phyloP scores from a whole-genome alignment of 1,139 yeast genomes.

The Debaryomyces sp. region DNA sequence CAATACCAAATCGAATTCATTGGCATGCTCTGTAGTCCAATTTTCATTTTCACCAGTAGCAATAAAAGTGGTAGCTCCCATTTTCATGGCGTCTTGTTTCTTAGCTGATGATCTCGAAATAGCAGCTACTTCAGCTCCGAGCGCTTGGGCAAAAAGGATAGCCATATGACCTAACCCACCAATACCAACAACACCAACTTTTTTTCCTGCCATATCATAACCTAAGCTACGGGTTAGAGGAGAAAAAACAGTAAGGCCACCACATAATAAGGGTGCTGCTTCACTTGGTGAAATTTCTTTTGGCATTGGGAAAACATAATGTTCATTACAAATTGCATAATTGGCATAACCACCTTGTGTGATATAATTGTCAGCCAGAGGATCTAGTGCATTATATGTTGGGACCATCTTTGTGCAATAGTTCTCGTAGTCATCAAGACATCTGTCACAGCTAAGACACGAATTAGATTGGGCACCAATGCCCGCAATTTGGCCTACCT shows the following conservation, averaged over 20 bases:
- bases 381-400: conserved; percentile 48
- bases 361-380: conserved; percentile 33
- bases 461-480: conserved; percentile 57
- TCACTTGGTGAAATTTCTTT: conserved; percentile 45
- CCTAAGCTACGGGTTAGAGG: conserved; percentile 48
- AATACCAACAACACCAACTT: conserved; percentile 51
- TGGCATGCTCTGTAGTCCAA: conserved; percentile 33
- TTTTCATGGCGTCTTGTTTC: conserved; percentile 35
- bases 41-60: conserved; percentile 40
- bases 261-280: conserved; percentile 71
- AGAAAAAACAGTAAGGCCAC: conserved; percentile 63
- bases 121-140: conserved; percentile 46
- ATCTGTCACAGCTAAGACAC: conserved; percentile 40
- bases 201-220: conserved; percentile 33
- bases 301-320: conserved; percentile 59
- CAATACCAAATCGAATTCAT: conserved; percentile 48
- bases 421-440: conserved; percentile 49
- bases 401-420: conserved; percentile 46
- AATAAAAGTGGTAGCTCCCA: conserved; percentile 43
- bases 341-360: conserved; percentile 68
- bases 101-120: conserved; percentile 40
- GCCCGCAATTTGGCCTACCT: conserved; percentile 63
- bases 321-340: conserved; percentile 55
- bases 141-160: conserved; percentile 41
- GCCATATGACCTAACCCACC: conserved; percentile 53